phyloP scores from a whole-genome alignment of 352 stramenopile species.

The Globisporangium rhizosaccharum region DNA sequence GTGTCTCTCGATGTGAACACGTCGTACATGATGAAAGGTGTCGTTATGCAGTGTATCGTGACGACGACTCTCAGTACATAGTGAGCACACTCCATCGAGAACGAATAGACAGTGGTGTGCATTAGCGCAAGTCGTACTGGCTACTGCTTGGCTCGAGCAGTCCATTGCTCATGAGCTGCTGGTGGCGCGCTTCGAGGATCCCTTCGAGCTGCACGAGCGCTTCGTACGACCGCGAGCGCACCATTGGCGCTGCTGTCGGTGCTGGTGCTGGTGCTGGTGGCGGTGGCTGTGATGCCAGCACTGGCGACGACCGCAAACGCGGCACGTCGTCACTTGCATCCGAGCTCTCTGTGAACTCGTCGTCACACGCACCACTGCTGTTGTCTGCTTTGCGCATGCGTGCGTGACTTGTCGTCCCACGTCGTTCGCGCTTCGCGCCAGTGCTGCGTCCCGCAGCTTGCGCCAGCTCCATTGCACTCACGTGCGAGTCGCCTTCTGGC shows the following conservation, averaged over 20 bases:
- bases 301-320: neutral
- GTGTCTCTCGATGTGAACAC: too few relatives aligned
- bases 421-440: neutral
- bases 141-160: conserved; percentile 4
- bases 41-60: too few relatives aligned
- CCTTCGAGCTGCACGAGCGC: conserved; percentile 64
- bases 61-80: too few relatives aligned
- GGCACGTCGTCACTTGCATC: conserved; percentile 1
- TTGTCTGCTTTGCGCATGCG: neutral
- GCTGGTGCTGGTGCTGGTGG: neutral
- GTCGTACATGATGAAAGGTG: too few relatives aligned
- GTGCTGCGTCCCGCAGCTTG: neutral
- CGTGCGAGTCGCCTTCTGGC: neutral
- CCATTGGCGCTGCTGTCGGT: conserved; percentile 1
- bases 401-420: neutral
- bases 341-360: conserved; percentile 11
- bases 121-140: neutral
- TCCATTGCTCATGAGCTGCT: conserved; percentile 59
- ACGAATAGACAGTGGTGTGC: too few relatives aligned
- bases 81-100: neutral
- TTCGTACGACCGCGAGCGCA: conserved; percentile 66
- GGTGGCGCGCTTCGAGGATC: conserved; percentile 67
- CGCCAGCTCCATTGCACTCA: too few relatives aligned
- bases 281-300: neutral
- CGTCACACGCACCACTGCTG: neutral